A percentile compares a stretch with the other conserved stretches of the same genome.
Evolutionary conservation across 441 rosid species (phyloP).

Genomic region (Gossypium aridum): DNA sequence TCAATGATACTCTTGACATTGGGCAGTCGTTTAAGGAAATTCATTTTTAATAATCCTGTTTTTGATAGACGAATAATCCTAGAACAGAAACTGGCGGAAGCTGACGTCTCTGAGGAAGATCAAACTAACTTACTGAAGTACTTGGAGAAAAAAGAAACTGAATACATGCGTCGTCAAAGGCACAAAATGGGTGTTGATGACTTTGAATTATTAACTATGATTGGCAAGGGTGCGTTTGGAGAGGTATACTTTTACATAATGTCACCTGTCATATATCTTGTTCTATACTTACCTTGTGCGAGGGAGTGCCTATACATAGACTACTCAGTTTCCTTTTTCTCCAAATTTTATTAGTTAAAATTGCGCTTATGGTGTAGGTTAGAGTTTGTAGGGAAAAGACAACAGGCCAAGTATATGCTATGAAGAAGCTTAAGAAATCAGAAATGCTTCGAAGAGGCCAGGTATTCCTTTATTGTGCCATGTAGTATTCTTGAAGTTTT

Average conservation of each 20-base stretch:
- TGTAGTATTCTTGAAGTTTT: conserved; percentile 7
- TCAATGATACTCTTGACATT: neutral
- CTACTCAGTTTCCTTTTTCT: neutral
- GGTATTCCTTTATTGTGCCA: conserved; percentile 31
- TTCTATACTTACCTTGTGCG: neutral
- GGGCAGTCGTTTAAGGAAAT: neutral
- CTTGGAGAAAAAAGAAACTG: conserved; percentile 91
- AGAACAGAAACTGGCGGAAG: conserved; percentile 90
- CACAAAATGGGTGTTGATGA: conserved; percentile 95
- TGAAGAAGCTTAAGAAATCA: conserved; percentile 94
- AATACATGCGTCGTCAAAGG: conserved; percentile 91
- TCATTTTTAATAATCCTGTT: neutral
- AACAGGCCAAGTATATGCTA: conserved; percentile 87
- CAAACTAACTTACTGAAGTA: conserved; percentile 77
- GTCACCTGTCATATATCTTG: neutral
- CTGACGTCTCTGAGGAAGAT: conserved; percentile 83
- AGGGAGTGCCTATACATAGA: neutral
- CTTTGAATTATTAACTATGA: conserved; percentile 87
- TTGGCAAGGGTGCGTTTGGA: conserved; percentile 96
- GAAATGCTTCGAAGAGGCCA: conserved; percentile 99
- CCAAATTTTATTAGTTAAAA: neutral
- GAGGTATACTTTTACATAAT: conserved; percentile 44
- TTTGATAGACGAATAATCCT: conserved; percentile 47
- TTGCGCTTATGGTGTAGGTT: conserved; percentile 45
- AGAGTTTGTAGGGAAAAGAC: conserved; percentile 84